Evolutionary conservation across 1,284 basidiomycete genomes (phyloP).

Genomic region (Calocybe gambosa): DNA sequence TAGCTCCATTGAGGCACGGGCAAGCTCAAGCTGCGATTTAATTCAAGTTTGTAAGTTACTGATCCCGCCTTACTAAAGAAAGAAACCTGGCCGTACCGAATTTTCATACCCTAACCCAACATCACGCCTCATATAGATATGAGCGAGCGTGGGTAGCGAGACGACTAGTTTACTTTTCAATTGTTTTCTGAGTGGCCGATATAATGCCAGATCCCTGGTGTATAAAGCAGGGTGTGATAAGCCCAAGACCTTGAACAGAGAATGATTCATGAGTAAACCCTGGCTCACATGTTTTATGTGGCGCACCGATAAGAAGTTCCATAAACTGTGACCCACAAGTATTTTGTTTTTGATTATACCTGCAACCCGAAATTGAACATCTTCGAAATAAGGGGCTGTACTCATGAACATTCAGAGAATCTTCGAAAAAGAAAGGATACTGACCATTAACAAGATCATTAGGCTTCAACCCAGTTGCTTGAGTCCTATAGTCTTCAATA

Average conservation of each 20-base stretch:
- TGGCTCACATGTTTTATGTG: constrained; percentile 2
- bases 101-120: constrained; percentile 43
- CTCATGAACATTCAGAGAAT: not conserved
- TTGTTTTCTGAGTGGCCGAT: constrained; percentile 44
- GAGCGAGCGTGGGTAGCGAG: constrained; percentile 40
- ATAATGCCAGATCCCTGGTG: constrained; percentile 53
- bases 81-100: constrained; percentile 29
- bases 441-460: constrained; percentile 36
- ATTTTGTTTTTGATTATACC: constrained; percentile 41
- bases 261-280: not conserved
- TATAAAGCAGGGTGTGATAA: constrained; percentile 46
- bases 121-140: constrained; percentile 45
- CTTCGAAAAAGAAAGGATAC: constrained; percentile 7
- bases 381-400: constrained; percentile 41
- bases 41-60: not conserved
- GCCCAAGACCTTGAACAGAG: constrained; percentile 37
- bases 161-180: constrained; percentile 36
- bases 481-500: constrained; percentile 42
- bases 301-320: constrained; percentile 49
- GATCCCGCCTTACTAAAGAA: not conserved
- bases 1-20: constrained; percentile 48
- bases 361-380: constrained; percentile 41
- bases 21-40: constrained; percentile 40
- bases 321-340: constrained; percentile 49
- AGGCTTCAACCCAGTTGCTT: constrained; percentile 41